Conservation (phyloP, 768 basidiomycete genomes). For the Gloeopeniophorella convolvens region DNA sequence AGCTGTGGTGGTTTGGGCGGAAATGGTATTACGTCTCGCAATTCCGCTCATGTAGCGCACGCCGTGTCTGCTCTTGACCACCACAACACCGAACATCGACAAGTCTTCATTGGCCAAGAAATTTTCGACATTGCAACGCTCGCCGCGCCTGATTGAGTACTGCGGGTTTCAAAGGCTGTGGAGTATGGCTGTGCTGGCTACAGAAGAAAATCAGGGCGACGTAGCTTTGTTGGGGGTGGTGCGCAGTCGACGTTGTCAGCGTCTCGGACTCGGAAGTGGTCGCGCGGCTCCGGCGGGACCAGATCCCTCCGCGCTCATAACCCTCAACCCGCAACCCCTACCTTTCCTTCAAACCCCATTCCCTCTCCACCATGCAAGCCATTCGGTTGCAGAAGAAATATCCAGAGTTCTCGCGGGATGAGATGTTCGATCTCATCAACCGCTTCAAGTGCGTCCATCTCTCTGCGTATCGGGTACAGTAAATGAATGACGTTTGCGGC, state of each 20-base stretch:
- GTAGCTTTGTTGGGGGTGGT: too few species aligned
- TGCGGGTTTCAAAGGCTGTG: too few species aligned
- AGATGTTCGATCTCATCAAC: constrained; percentile 91
- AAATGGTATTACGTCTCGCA: too few species aligned
- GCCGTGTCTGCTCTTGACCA: too few species aligned
- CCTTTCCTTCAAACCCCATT: neutral
- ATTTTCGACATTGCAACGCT: too few species aligned
- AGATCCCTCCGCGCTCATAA: constrained; percentile 1
- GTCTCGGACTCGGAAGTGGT: neutral
- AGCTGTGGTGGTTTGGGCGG: too few species aligned
- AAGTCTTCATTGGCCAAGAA: too few species aligned
- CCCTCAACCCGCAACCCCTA: neutral
- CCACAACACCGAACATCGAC: too few species aligned
- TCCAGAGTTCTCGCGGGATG: constrained; percentile 85
- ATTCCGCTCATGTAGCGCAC: too few species aligned
- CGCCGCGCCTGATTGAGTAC: too few species aligned
- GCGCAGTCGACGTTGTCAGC: neutral
- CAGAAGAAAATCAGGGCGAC: too few species aligned
- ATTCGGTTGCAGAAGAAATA: constrained; percentile 87
- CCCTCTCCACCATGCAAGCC: constrained; percentile 54
- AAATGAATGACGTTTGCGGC: constrained; percentile 13
- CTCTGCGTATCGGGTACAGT: constrained; percentile 6
- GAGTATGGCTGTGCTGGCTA: too few species aligned
- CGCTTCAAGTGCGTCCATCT: constrained; percentile 80
- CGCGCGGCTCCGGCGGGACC: neutral